These are phyloP conservation scores for Aegilops umbellulata DNA, from an alignment of 176 grass and related monocot genomes.

Conservation along the genomic window DNA sequence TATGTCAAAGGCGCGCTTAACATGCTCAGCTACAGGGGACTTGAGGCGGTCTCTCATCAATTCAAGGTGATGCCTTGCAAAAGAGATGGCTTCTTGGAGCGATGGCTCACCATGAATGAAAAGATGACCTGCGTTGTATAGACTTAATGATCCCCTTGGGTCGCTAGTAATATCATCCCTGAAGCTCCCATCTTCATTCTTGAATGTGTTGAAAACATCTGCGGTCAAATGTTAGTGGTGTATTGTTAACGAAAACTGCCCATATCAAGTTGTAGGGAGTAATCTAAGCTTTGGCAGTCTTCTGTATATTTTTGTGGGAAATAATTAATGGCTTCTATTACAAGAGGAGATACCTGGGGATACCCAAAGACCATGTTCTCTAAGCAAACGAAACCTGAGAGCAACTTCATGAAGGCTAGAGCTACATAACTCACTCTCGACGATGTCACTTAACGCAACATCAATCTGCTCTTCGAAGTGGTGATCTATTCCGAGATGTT, in stretches of 20 bases:
- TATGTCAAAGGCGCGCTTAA: conserved; percentile 6
- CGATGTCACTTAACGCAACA: neutral
- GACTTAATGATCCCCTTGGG: conserved; percentile 4
- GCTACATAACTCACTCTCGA: neutral
- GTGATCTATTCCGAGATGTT: too few species aligned
- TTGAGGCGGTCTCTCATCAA: neutral
- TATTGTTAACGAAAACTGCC: too few species aligned
- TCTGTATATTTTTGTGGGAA: too few species aligned
- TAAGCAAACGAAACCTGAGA: conserved; percentile 21
- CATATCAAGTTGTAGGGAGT: too few species aligned
- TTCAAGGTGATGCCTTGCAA: neutral
- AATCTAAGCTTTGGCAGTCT: too few species aligned
- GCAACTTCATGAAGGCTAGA: conserved; percentile 10
- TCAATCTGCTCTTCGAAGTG: too few species aligned
- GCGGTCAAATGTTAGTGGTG: too few species aligned
- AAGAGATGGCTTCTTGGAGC: conserved; percentile 17
- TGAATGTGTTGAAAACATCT: too few species aligned
- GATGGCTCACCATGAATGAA: neutral
- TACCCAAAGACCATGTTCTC: conserved; percentile 16
- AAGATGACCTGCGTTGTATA: conserved; percentile 22
- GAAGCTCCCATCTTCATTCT: too few species aligned
- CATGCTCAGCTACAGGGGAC: conserved; percentile 7
- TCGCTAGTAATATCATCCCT: neutral
- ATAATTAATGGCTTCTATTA: too few species aligned
- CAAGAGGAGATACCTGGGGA: neutral